Evolutionary conservation across 768 basidiomycete species (phyloP).

Genomic region (Cystofilobasidium capitatum): DNA sequence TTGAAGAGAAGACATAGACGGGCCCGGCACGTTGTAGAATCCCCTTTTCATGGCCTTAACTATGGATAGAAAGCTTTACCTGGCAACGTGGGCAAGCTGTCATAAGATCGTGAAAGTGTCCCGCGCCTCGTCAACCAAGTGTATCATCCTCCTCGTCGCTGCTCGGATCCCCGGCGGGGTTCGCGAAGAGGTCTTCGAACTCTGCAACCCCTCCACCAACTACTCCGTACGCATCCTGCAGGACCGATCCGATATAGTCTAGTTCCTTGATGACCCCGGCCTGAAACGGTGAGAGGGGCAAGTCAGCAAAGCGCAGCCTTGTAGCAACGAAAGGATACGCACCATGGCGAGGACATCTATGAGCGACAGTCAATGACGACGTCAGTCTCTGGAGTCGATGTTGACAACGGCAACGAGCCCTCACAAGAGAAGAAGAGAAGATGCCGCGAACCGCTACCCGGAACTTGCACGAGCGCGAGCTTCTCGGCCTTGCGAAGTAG

Average conservation of each 20-base stretch:
- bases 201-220: constrained; percentile 72
- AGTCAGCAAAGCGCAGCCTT: no score
- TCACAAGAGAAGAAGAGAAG: constrained; percentile 60
- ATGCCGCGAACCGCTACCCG: constrained; percentile 65
- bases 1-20: no score
- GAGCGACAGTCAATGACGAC: background rate
- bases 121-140: no score
- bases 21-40: no score
- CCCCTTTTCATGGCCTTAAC: no score
- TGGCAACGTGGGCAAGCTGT: no score
- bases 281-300: no score
- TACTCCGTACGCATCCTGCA: constrained; percentile 75
- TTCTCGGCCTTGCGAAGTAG: constrained; percentile 73
- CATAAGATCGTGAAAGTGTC: no score
- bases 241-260: constrained; percentile 63
- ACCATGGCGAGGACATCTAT: constrained; percentile 12
- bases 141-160: constrained; percentile 1
- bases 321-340: no score
- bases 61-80: no score
- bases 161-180: background rate
- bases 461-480: constrained; percentile 75
- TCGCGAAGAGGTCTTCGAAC: constrained; percentile 68
- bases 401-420: background rate
- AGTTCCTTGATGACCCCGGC: constrained; percentile 81
- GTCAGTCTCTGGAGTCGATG: background rate